phyloP scores from a whole-genome alignment of 352 stramenopile species.

The Phytophthora sp. region DNA sequence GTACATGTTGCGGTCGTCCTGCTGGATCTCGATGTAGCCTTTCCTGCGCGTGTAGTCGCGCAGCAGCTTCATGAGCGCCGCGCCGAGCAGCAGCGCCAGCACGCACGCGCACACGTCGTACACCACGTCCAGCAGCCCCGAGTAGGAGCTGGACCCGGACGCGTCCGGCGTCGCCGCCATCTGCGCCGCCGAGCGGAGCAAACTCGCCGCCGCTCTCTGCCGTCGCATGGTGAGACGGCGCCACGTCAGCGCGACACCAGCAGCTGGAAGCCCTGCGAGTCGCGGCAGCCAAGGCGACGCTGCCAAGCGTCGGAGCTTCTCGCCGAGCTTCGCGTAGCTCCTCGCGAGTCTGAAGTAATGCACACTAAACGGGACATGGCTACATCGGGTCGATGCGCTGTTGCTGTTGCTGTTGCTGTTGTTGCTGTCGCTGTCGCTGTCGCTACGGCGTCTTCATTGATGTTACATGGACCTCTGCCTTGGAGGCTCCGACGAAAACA shows the following conservation, averaged over 20 bases:
- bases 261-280: slow-evolving; percentile 3
- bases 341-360: no score
- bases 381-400: slow-evolving; percentile 5
- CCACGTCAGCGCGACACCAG: background rate
- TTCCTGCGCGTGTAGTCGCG: slow-evolving; percentile 50
- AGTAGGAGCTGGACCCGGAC: background rate
- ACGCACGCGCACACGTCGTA: slow-evolving; percentile 53
- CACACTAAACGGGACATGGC: no score
- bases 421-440: background rate
- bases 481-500: slow-evolving; percentile 7
- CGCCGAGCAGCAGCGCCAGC: slow-evolving; percentile 46
- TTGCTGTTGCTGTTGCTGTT: background rate
- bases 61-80: slow-evolving; percentile 54
- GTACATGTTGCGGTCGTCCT: slow-evolving; percentile 74
- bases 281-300: no score
- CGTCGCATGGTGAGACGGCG: slow-evolving; percentile 23
- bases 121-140: slow-evolving; percentile 24
- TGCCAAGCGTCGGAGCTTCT: no score
- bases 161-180: slow-evolving; percentile 11
- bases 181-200: slow-evolving; percentile 17
- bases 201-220: slow-evolving; percentile 14
- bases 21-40: slow-evolving; percentile 68
- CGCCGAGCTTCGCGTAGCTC: background rate
- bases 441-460: slow-evolving; percentile 6
- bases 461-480: slow-evolving; percentile 20